Evolutionary conservation across 805 yeast species (phyloP).

Genomic region (Ogataea pini): DNA sequence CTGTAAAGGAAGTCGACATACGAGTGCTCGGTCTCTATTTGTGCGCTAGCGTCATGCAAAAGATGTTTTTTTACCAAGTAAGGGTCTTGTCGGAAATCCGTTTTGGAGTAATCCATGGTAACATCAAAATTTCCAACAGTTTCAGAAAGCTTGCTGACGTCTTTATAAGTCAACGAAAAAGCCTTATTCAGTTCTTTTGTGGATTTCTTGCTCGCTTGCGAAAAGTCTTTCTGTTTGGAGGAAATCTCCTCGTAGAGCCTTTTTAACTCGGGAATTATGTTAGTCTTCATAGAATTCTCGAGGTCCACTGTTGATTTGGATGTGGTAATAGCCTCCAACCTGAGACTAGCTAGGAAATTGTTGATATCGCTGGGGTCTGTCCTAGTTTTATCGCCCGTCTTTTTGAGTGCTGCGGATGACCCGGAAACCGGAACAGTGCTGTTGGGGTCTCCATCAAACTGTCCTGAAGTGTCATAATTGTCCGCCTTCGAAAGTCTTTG

Average conservation of each 20-base stretch:
- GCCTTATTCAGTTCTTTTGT: conserved; percentile 41
- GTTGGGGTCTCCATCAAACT: conserved; percentile 32
- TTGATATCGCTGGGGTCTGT: conserved; percentile 23
- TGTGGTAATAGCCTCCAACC: conserved; percentile 33
- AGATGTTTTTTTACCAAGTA: conserved; percentile 43
- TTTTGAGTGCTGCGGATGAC: conserved; percentile 16
- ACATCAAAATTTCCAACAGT: conserved; percentile 25
- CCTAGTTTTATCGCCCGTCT: background rate
- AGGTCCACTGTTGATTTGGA: conserved; percentile 39
- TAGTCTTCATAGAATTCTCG: conserved; percentile 39
- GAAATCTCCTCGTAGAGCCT: conserved; percentile 41
- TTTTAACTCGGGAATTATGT: conserved; percentile 46
- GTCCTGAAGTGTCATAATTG: conserved; percentile 26
- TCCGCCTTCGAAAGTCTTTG: conserved; percentile 29
- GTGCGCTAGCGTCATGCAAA: conserved; percentile 39
- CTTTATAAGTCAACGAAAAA: conserved; percentile 36
- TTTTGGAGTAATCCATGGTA: conserved; percentile 17
- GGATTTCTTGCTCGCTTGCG: conserved; percentile 37
- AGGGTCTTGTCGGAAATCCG: conserved; percentile 47
- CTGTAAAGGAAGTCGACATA: conserved; percentile 45
- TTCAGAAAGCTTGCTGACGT: conserved; percentile 22
- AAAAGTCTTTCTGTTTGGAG: conserved; percentile 44
- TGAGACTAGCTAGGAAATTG: conserved; percentile 30
- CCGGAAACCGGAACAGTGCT: conserved; percentile 29
- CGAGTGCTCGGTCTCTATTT: conserved; percentile 46